Conservation (phyloP, 2,329 filamentous ascomycete genomes). For the Diaporthe sp. region DNA sequence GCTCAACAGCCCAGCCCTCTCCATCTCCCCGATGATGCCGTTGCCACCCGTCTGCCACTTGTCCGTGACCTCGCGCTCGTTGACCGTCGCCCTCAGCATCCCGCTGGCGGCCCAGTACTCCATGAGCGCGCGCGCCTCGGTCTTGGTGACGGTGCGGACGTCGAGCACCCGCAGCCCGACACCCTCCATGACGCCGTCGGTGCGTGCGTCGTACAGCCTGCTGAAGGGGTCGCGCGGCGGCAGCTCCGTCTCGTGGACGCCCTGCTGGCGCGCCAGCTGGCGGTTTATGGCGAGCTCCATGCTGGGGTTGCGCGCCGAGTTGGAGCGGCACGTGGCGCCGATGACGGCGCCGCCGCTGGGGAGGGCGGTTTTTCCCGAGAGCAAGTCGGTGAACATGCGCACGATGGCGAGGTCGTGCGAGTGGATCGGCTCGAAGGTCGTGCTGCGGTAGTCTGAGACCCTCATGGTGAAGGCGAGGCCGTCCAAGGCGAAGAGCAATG, state of each 20-base stretch:
- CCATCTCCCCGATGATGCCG: slow-evolving; percentile 88
- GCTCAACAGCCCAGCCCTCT: slow-evolving; percentile 70
- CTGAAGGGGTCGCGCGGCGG: slow-evolving; percentile 65
- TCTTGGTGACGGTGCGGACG: slow-evolving; percentile 77
- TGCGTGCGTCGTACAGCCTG: slow-evolving; percentile 68
- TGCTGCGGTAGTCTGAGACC: slow-evolving; percentile 79
- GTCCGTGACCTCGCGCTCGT: slow-evolving; percentile 79
- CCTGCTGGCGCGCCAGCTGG: slow-evolving; percentile 58
- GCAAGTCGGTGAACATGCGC: slow-evolving; percentile 78
- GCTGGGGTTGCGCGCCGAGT: slow-evolving; percentile 73
- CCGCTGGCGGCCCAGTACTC: slow-evolving; percentile 95
- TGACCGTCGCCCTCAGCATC: slow-evolving; percentile 77
- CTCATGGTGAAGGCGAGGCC: slow-evolving; percentile 86
- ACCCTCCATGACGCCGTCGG: slow-evolving; percentile 64
- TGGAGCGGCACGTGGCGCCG: slow-evolving; percentile 80
- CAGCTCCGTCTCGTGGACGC: slow-evolving; percentile 44
- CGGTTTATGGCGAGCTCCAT: slow-evolving; percentile 77
- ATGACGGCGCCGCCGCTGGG: slow-evolving; percentile 84
- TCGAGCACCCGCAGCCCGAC: slow-evolving; percentile 61
- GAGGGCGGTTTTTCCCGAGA: slow-evolving; percentile 70
- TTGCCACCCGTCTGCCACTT: slow-evolving; percentile 87
- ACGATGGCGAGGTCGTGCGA: slow-evolving; percentile 86
- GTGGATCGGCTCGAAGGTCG: slow-evolving; percentile 81
- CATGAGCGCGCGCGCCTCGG: slow-evolving; percentile 83
- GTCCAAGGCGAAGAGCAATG: slow-evolving; percentile 82